These are phyloP conservation scores for Fusarium xylarioides DNA, from an alignment of 2,329 filamentous ascomycete species.

Conservation along the genomic window DNA sequence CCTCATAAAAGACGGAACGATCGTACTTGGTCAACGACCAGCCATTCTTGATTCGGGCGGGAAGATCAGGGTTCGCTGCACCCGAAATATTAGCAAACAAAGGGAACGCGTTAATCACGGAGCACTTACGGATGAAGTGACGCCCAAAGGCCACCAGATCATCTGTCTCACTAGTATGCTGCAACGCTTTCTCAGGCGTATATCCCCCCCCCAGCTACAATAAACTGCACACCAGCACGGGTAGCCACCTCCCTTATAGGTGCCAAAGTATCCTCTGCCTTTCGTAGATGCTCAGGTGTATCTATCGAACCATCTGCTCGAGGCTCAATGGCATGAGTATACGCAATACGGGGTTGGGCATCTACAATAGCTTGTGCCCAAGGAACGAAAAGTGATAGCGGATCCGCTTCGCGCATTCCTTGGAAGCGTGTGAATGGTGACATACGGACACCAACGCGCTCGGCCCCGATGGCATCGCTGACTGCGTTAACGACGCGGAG, in stretches of 20 bases:
- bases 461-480: slow-evolving; percentile 56
- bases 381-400: slow-evolving; percentile 53
- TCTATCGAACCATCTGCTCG: slow-evolving; percentile 57
- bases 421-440: slow-evolving; percentile 69
- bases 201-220: slow-evolving; percentile 50
- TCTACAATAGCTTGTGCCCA: slow-evolving; percentile 66
- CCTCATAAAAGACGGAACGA: slow-evolving; percentile 23
- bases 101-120: too few species aligned
- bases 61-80: slow-evolving; percentile 32
- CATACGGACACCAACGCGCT: slow-evolving; percentile 65
- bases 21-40: slow-evolving; percentile 32
- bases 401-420: slow-evolving; percentile 69
- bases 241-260: slow-evolving; percentile 46
- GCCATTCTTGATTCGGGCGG: slow-evolving; percentile 22
- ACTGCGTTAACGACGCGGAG: slow-evolving; percentile 58
- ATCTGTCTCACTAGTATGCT: slow-evolving; percentile 43
- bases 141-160: slow-evolving; percentile 47
- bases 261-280: slow-evolving; percentile 45
- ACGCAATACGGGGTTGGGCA: slow-evolving; percentile 65
- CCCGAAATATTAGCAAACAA: rapidly evolving
- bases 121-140: slow-evolving; percentile 38
- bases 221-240: slow-evolving; percentile 34
- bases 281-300: slow-evolving; percentile 37
- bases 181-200: slow-evolving; percentile 38
- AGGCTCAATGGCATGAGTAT: slow-evolving; percentile 69